phyloP scores from a whole-genome alignment of 257 asterid species.

The Galeopsis tetrahit region DNA sequence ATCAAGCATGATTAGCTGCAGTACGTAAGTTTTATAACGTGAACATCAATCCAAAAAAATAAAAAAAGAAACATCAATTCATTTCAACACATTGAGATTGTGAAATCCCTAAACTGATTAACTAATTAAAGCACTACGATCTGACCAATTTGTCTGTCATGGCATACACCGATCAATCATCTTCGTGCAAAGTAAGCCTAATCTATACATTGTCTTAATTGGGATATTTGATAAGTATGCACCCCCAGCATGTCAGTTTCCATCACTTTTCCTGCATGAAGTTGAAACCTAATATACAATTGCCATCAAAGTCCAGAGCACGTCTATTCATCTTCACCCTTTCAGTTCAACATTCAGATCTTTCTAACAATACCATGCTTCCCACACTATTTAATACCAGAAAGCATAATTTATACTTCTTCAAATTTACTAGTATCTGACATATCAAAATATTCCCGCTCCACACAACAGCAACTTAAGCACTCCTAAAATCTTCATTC shows the following conservation, averaged over 20 bases:
- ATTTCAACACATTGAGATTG: slow-evolving; percentile 17
- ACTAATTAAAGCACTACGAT: background rate
- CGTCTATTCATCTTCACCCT: slow-evolving; percentile 27
- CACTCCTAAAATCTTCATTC: slow-evolving; percentile 3
- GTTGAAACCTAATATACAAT: background rate
- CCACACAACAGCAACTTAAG: slow-evolving; percentile 15
- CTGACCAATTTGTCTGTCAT: slow-evolving; percentile 4
- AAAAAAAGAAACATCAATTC: background rate
- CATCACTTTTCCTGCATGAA: background rate
- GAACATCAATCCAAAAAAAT: slow-evolving; percentile 26
- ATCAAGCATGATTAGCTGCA: slow-evolving; percentile 28
- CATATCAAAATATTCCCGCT: background rate
- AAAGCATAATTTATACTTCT: background rate
- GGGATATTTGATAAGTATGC: background rate
- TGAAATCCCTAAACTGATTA: slow-evolving; percentile 12
- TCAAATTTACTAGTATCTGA: slow-evolving; percentile 6
- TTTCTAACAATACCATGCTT: background rate
- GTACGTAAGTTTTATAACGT: slow-evolving; percentile 8
- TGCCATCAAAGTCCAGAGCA: slow-evolving; percentile 6
- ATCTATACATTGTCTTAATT: background rate
- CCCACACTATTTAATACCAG: background rate
- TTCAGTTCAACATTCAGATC: slow-evolving; percentile 20
- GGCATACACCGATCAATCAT: background rate
- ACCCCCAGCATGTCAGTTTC: background rate
- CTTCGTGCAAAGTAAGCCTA: background rate